A percentile compares a stretch with the other conserved stretches of the same genome.
phyloP scores from a whole-genome alignment of 331 rosid genomes.

The Erythrophleum ivorense region DNA sequence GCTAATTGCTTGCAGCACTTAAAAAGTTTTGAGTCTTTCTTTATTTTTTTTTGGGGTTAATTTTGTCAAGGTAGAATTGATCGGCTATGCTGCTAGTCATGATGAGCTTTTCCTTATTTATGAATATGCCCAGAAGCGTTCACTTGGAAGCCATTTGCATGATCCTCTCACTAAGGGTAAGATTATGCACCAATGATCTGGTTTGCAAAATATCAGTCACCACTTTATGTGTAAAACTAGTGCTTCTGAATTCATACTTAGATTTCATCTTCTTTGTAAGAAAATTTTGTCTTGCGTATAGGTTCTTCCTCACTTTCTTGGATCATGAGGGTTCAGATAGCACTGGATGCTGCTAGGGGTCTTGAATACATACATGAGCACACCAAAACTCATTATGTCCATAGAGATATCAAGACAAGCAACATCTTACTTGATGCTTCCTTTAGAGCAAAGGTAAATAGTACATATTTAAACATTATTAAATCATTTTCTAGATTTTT shows the following conservation, averaged over 20 bases:
- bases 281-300: constrained; percentile 42
- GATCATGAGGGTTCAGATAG: constrained; percentile 96
- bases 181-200: constrained; percentile 31
- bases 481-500: constrained; percentile 22
- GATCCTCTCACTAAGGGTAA: constrained; percentile 95
- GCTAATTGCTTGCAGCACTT: constrained; percentile 40
- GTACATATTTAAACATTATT: constrained; percentile 6
- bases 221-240: constrained; percentile 1
- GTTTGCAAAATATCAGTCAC: constrained; percentile 21
- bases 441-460: constrained; percentile 83
- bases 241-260: constrained; percentile 24
- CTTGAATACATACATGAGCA: constrained; percentile 99
- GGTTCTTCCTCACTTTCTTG: constrained; percentile 95
- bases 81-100: constrained; percentile 89
- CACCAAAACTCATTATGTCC: constrained; percentile 93
- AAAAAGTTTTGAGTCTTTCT: constrained; percentile 42
- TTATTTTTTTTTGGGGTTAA: constrained; percentile 32
- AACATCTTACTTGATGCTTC: constrained; percentile 89
- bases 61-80: constrained; percentile 96
- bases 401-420: constrained; percentile 97
- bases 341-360: constrained; percentile 93
- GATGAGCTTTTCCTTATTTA: constrained; percentile 86
- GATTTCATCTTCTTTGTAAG: background rate
- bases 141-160: constrained; percentile 89
- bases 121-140: constrained; percentile 95